A percentile compares a stretch with the other conserved stretches of the same genome.
Evolutionary conservation across 2,329 filamentous ascomycete species (phyloP).

Genomic region (Fonsecaea pugnacius): DNA sequence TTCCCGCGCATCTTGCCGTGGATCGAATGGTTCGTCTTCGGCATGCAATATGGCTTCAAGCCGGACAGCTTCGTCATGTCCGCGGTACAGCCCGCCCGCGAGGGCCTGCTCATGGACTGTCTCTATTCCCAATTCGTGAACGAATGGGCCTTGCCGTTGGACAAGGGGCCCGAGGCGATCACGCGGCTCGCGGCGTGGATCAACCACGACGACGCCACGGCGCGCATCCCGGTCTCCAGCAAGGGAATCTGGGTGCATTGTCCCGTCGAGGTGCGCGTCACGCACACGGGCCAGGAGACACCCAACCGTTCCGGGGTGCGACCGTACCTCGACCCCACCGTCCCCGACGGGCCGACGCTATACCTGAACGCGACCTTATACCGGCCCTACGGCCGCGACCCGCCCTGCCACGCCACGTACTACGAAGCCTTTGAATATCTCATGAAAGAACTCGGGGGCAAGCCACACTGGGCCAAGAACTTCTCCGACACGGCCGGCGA

Average conservation of each 20-base stretch:
- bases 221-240: constrained; percentile 79
- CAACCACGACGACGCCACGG: constrained; percentile 67
- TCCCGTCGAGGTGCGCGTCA: constrained; percentile 88
- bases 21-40: constrained; percentile 96
- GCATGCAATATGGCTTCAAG: constrained; percentile 93
- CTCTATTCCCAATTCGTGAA: constrained; percentile 98
- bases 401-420: constrained; percentile 75
- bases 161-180: constrained; percentile 84
- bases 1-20: constrained; percentile 79
- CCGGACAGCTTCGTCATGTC: constrained; percentile 65
- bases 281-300: constrained; percentile 63
- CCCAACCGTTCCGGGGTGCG: constrained; percentile 48
- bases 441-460: constrained; percentile 81
- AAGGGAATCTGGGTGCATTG: constrained; percentile 81
- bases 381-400: constrained; percentile 76
- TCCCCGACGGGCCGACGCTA: constrained; percentile 70
- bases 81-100: constrained; percentile 78
- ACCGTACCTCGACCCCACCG: constrained; percentile 75
- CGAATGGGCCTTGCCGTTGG: constrained; percentile 91
- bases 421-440: constrained; percentile 90
- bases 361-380: constrained; percentile 93
- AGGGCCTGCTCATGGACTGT: constrained; percentile 92
- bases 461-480: constrained; percentile 93
- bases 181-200: constrained; percentile 84
- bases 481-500: constrained; percentile 63